Conservation (phyloP, 2,329 filamentous ascomycete genomes). For the Parastagonospora avenae region DNA sequence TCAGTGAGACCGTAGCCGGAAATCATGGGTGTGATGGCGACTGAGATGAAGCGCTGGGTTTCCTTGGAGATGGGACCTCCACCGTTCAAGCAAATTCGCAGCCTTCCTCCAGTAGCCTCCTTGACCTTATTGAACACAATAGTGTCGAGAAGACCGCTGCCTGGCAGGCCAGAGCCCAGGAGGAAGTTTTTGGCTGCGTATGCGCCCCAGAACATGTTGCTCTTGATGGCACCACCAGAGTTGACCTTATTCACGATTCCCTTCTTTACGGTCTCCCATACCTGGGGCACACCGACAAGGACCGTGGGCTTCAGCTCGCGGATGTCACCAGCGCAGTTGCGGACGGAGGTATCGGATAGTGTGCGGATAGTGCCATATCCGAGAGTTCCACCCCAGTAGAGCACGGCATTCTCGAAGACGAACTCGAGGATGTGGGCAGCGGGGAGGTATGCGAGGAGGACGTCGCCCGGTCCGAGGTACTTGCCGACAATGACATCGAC, state of each 20-base stretch:
- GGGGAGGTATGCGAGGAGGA: conserved; percentile 87
- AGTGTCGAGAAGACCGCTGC: conserved; percentile 73
- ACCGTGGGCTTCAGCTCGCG: conserved; percentile 87
- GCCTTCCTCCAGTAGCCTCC: conserved; percentile 82
- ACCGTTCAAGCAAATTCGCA: conserved; percentile 92
- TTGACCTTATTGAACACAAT: conserved; percentile 93
- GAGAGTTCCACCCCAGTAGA: conserved; percentile 89
- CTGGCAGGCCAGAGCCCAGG: conserved; percentile 65
- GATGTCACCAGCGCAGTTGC: conserved; percentile 92
- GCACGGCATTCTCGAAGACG: conserved; percentile 87
- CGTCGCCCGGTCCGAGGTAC: conserved; percentile 77
- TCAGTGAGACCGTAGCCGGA: conserved; percentile 93
- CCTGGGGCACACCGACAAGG: conserved; percentile 90
- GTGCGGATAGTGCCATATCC: conserved; percentile 93
- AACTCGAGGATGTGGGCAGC: conserved; percentile 97
- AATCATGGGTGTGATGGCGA: conserved; percentile 94
- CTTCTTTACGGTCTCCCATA: conserved; percentile 98
- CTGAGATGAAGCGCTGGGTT: conserved; percentile 87
- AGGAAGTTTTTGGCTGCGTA: conserved; percentile 66
- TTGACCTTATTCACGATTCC: conserved; percentile 83
- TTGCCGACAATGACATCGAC: conserved; percentile 77
- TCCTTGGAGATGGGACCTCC: conserved; percentile 87
- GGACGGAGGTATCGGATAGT: conserved; percentile 81
- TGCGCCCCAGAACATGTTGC: conserved; percentile 77
- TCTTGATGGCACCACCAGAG: conserved; percentile 69